Evolutionary conservation across 2,329 filamentous ascomycete species (phyloP).

Genomic region (Aulographum hederae): DNA sequence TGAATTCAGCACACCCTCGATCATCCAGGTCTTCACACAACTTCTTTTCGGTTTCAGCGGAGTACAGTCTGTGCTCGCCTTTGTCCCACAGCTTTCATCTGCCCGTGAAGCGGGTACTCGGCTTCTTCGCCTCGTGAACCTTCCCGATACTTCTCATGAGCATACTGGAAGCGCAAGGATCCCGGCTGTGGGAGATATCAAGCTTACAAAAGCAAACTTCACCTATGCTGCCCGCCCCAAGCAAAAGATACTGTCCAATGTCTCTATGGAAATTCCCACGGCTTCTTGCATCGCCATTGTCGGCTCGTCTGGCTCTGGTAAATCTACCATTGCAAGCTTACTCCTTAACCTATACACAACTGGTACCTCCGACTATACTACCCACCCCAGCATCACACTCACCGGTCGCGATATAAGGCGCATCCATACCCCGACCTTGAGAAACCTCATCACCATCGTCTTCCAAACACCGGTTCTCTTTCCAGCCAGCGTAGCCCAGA

Average conservation of each 20-base stretch:
- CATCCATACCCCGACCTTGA: conserved; percentile 42
- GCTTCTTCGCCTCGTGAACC: conserved; percentile 49
- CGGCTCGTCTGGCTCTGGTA: conserved; percentile 70
- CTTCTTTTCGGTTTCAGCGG: conserved; percentile 70
- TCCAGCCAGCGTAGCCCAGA: conserved; percentile 55
- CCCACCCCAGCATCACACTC: conserved; percentile 34
- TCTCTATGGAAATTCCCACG: conserved; percentile 46
- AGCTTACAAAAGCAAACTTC: conserved; percentile 48
- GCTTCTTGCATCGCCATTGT: conserved; percentile 62
- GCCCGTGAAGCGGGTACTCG: conserved; percentile 54
- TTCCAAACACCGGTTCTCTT: conserved; percentile 60
- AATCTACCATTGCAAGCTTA: conserved; percentile 65
- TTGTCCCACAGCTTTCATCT: conserved; percentile 64
- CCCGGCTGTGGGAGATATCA: conserved; percentile 31
- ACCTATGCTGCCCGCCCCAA: conserved; percentile 44
- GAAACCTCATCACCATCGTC: conserved; percentile 46
- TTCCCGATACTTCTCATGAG: conserved; percentile 43
- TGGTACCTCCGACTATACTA: conserved; percentile 4
- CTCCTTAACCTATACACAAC: conserved; percentile 52
- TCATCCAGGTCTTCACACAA: conserved; percentile 63
- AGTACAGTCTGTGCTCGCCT: conserved; percentile 48
- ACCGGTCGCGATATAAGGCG: conserved; percentile 35
- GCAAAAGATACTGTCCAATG: conserved; percentile 36
- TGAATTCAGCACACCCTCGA: conserved; percentile 32
- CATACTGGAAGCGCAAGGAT: conserved; percentile 28